Evolutionary conservation across 2,329 filamentous ascomycete genomes (phyloP).

Genomic region (Fusarium proliferatum): DNA sequence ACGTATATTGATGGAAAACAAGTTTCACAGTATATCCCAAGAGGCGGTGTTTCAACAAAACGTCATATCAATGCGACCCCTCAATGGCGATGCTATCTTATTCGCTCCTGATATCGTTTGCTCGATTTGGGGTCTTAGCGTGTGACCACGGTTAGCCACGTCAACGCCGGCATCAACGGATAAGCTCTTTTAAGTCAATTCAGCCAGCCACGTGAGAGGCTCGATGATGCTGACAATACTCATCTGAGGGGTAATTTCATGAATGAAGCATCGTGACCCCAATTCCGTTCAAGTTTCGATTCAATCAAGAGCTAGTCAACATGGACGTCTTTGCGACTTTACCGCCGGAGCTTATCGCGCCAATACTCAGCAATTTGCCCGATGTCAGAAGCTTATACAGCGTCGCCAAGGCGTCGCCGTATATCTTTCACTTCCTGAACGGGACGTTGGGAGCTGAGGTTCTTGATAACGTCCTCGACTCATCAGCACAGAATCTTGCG

Average conservation of each 20-base stretch:
- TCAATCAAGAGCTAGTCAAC: neutral
- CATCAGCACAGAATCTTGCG: neutral
- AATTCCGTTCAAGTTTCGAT: neutral
- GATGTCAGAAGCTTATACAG: constrained; percentile 17
- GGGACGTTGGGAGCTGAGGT: constrained; percentile 7
- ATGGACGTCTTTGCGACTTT: constrained; percentile 25
- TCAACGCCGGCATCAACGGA: neutral
- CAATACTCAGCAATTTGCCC: constrained; percentile 7
- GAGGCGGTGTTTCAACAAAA: neutral
- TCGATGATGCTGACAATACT: constrained; percentile 3
- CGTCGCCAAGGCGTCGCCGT: neutral
- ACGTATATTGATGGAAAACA: neutral
- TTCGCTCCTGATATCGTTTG: constrained; percentile 11
- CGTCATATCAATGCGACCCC: constrained; percentile 12
- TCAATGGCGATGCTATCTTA: constrained; percentile 10
- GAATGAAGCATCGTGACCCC: neutral
- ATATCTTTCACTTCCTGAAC: constrained; percentile 17
- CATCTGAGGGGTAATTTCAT: constrained; percentile 13
- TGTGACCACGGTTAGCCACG: neutral
- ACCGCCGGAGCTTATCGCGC: constrained; percentile 17
- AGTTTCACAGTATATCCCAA: neutral
- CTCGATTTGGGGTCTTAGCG: neutral
- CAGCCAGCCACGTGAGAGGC: constrained; percentile 13
- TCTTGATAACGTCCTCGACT: constrained; percentile 16
- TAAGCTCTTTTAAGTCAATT: neutral